Evolutionary conservation across 108 stramenopile species (phyloP).

Genomic region (Cylindrotheca fusiformis): DNA sequence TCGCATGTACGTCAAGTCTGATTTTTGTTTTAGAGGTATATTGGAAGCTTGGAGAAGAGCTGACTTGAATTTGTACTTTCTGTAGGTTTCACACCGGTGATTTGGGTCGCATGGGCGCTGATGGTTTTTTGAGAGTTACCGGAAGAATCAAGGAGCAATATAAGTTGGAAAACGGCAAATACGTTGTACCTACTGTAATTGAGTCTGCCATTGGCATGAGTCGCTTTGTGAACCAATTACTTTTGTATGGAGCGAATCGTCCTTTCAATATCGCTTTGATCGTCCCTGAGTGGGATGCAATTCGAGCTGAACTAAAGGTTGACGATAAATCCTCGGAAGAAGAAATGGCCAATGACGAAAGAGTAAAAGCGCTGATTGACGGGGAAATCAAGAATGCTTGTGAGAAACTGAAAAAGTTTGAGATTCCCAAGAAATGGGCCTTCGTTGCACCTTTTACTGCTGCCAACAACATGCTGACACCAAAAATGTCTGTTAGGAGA

Average conservation of each 20-base stretch:
- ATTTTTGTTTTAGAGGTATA: neutral
- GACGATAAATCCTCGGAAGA: constrained; percentile 56
- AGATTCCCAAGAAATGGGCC: constrained; percentile 73
- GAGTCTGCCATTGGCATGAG: constrained; percentile 89
- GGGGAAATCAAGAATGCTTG: constrained; percentile 63
- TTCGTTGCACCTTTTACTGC: constrained; percentile 91
- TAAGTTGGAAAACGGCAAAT: constrained; percentile 98
- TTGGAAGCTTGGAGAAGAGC: neutral
- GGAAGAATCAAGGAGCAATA: constrained; percentile 92
- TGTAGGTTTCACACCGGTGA: constrained; percentile 89
- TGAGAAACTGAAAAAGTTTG: constrained; percentile 80
- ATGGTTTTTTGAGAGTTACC: constrained; percentile 76
- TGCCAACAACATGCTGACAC: constrained; percentile 90
- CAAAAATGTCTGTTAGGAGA: constrained; percentile 91
- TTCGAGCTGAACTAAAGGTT: constrained; percentile 53
- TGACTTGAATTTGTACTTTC: neutral
- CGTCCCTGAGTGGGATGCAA: constrained; percentile 85
- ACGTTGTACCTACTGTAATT: constrained; percentile 89
- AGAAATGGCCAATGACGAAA: constrained; percentile 65
- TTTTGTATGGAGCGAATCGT: constrained; percentile 86
- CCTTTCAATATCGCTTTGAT: constrained; percentile 88
- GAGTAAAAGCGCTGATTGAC: constrained; percentile 67
- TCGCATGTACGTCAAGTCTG: constrained; percentile 60
- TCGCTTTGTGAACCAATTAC: constrained; percentile 87
- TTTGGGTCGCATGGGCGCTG: constrained; percentile 61